Conservation (phyloP, 805 yeast species). For the Barnettozyma botsteinii region DNA sequence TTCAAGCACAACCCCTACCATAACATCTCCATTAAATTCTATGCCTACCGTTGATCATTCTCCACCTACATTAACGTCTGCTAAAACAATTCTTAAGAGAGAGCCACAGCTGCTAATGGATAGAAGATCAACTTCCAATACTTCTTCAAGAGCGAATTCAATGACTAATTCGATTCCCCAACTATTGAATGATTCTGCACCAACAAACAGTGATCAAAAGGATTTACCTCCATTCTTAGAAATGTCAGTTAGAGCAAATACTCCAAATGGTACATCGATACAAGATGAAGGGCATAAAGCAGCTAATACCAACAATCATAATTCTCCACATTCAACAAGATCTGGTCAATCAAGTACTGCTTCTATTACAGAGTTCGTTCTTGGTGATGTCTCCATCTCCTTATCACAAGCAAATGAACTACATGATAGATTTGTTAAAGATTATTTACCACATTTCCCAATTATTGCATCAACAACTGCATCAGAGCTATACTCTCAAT, state of each 20-base stretch:
- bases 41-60: slow-evolving; percentile 7
- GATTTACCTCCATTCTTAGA: slow-evolving; percentile 39
- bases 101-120: slow-evolving; percentile 39
- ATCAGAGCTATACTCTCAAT: slow-evolving; percentile 71
- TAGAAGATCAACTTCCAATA: slow-evolving; percentile 22
- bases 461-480: slow-evolving; percentile 68
- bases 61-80: slow-evolving; percentile 24
- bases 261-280: slow-evolving; percentile 14
- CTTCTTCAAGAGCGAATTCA: slow-evolving; percentile 20
- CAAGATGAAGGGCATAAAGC: slow-evolving; percentile 3
- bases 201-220: slow-evolving; percentile 31
- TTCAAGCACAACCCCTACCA: slow-evolving; percentile 11
- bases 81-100: slow-evolving; percentile 39
- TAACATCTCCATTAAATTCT: slow-evolving; percentile 19
- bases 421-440: slow-evolving; percentile 60
- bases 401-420: slow-evolving; percentile 63
- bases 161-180: slow-evolving; percentile 27
- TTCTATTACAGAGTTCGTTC: slow-evolving; percentile 53
- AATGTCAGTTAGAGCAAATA: slow-evolving; percentile 35
- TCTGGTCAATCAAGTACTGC: slow-evolving; percentile 19
- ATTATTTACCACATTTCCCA: slow-evolving; percentile 74
- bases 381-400: slow-evolving; percentile 72
- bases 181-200: slow-evolving; percentile 38
- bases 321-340: slow-evolving; percentile 22
- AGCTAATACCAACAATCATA: slow-evolving; percentile 1